A percentile compares a stretch with the other conserved stretches of the same genome.
phyloP scores from a whole-genome alignment of 1,284 basidiomycete genomes.

The Schizopora paradoxa region DNA sequence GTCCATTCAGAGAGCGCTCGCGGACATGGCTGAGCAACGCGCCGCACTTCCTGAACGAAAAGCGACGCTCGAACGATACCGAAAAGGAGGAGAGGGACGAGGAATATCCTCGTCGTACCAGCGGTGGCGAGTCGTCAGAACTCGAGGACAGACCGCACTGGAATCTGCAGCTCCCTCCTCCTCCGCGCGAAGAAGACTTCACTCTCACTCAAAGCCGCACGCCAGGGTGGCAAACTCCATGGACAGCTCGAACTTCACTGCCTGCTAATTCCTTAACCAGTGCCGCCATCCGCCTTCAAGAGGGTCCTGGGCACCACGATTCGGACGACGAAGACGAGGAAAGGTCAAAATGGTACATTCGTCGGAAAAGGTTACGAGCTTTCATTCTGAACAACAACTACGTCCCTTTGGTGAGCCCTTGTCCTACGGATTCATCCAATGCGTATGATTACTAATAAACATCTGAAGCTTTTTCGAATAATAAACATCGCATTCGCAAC shows the following conservation, averaged over 20 bases:
- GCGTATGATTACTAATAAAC: slow-evolving; percentile 18
- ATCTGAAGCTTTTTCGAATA: slow-evolving; percentile 70
- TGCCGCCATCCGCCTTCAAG: slow-evolving; percentile 26
- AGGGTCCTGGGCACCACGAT: slow-evolving; percentile 30
- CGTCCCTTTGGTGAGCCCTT: slow-evolving; percentile 61
- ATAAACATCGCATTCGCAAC: slow-evolving; percentile 82
- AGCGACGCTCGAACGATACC: slow-evolving; percentile 4
- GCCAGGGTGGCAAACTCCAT: slow-evolving; percentile 65
- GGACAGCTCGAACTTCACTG: slow-evolving; percentile 42
- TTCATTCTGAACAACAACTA: slow-evolving; percentile 70
- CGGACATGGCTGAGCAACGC: slow-evolving; percentile 5
- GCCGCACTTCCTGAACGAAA: slow-evolving; percentile 12
- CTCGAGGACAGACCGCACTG: slow-evolving; percentile 25
- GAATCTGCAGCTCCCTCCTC: slow-evolving; percentile 34
- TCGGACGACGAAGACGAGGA: slow-evolving; percentile 32
- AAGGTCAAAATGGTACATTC: slow-evolving; percentile 33
- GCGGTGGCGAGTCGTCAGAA: slow-evolving; percentile 20
- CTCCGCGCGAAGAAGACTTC: slow-evolving; percentile 38
- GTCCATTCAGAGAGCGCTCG: not conserved
- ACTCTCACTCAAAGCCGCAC: slow-evolving; percentile 51
- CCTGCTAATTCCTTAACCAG: slow-evolving; percentile 22
- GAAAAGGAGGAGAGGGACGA: slow-evolving; percentile 18
- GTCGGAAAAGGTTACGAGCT: slow-evolving; percentile 49
- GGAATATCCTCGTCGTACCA: slow-evolving; percentile 17
- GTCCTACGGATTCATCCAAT: slow-evolving; percentile 3